phyloP scores from a whole-genome alignment of 169 alveolate species.

The Eimeria maxima region DNA sequence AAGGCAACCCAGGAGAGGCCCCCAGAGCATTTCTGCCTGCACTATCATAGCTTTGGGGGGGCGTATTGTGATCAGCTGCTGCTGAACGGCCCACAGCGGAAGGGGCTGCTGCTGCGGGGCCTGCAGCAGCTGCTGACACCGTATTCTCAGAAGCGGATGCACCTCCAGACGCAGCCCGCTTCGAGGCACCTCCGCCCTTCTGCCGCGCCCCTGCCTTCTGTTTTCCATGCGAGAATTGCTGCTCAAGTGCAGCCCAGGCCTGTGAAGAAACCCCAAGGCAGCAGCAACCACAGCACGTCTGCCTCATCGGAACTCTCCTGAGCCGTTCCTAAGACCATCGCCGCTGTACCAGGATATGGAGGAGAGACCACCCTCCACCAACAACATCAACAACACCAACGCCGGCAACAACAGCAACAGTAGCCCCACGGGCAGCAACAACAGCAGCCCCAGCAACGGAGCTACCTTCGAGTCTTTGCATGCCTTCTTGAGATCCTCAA shows the following conservation, averaged over 20 bases:
- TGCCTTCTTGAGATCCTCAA: constrained; percentile 64
- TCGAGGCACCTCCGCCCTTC: constrained; percentile 44
- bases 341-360: neutral
- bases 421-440: neutral
- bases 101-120: constrained; percentile 30
- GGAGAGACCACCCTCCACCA: neutral
- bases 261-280: neutral
- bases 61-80: constrained; percentile 36
- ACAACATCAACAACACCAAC: neutral
- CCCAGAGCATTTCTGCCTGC: neutral
- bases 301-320: neutral
- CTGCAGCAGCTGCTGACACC: constrained; percentile 30
- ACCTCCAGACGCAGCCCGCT: constrained; percentile 30
- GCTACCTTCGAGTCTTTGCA: constrained; percentile 72
- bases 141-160: neutral
- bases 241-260: constrained; percentile 74
- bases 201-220: constrained; percentile 60
- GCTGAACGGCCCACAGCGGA: neutral
- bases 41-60: constrained; percentile 16
- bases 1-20: constrained; percentile 28
- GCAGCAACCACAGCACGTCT: neutral
- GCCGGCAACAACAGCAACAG: constrained; percentile 17
- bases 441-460: neutral
- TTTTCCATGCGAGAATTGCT: constrained; percentile 60
- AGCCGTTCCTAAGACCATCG: neutral